Base-by-base conservation (phyloP, 176 grass and related monocot species). In the Hordeum marinum region DNA sequence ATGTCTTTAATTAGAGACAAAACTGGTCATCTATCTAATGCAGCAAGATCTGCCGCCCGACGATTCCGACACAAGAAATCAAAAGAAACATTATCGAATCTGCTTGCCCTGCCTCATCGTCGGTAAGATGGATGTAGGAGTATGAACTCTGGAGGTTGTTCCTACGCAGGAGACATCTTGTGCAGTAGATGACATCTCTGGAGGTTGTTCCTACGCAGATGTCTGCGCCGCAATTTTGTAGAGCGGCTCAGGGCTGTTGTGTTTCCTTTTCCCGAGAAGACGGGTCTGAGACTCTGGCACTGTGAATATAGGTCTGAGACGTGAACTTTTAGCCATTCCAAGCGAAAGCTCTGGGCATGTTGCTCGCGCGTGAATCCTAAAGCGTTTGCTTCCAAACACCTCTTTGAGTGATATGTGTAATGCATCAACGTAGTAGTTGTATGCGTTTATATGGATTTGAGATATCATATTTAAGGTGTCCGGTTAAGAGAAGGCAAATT, bases 131-230 rank as follows among this genome's bases (percentile, higher is more conserved):
- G 35, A 79, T 85, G 68, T 26, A 67, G 34, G 34, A 67, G 21
- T 57, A 46, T 20, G 23, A 9, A 78, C 31, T 82, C 14, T 35
- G 50, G 64, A 36, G 64, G 13, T 61, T 65, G 50, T 79, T 80
- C 76, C 42, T 31, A 45, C 36, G 34, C 68, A 34, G 68, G 43
- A 25, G 76, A 67, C 42, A 62, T 45, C 76, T 57, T 66, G 42
- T n/a, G 23, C 9, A 45, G 41, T 3, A 65, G 41, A 72, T n/a
- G n/a, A n/a, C n/a, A n/a, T n/a, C n/a, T n/a, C n/a, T n/a, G n/a
- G n/a, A 72, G 41, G 64, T 85, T 76, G 4, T 23, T 68, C 46
- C 8, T 65, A 89, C 69, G 52, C 50, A 35, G 29, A 75, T 39
- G 45, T 61, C 34, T 79, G 59, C 25, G 48, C 18, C 12, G 12